Conservation (phyloP, 768 basidiomycete genomes). For the Calvatia gigantea region DNA sequence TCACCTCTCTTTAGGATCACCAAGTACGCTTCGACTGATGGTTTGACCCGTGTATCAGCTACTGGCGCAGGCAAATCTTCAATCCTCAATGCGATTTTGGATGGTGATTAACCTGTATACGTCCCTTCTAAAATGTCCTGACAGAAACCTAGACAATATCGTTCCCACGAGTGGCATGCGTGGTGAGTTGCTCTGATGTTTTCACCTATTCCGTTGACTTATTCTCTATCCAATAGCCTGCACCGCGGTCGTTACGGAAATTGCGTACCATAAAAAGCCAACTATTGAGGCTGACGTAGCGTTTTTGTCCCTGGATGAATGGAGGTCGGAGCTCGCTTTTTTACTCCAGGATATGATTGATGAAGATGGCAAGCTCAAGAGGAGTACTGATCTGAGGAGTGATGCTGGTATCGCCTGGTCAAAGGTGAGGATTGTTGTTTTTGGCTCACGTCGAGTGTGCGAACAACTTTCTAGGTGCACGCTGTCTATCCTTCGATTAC, state of each 20-base stretch:
- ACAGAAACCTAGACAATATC: slow-evolving; percentile 42
- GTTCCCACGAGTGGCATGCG: slow-evolving; percentile 68
- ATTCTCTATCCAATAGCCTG: slow-evolving; percentile 39
- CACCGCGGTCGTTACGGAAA: slow-evolving; percentile 63
- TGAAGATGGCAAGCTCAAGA: slow-evolving; percentile 51
- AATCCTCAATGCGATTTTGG: slow-evolving; percentile 56
- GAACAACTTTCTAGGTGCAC: slow-evolving; percentile 40
- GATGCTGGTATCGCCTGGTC: slow-evolving; percentile 62
- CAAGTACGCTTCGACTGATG: neutral
- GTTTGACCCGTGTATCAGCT: slow-evolving; percentile 27
- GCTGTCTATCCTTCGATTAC: slow-evolving; percentile 54
- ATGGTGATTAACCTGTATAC: slow-evolving; percentile 33
- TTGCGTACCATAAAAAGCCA: slow-evolving; percentile 49
- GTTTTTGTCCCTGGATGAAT: slow-evolving; percentile 53
- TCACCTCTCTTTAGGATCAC: neutral
- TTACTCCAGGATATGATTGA: slow-evolving; percentile 57
- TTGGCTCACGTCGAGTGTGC: neutral
- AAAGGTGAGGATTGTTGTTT: slow-evolving; percentile 34
- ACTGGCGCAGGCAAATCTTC: slow-evolving; percentile 65
- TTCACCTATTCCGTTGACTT: neutral
- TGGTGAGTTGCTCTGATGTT: slow-evolving; percentile 28
- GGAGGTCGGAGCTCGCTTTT: slow-evolving; percentile 53
- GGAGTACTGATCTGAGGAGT: slow-evolving; percentile 50
- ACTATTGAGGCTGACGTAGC: slow-evolving; percentile 60
- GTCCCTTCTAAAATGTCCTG: neutral